Percentiles rank a stretch among this genome's conserved stretches.
Conservation (phyloP, 2,329 filamentous ascomycete genomes). For the Paraphaeosphaeria minitans region DNA sequence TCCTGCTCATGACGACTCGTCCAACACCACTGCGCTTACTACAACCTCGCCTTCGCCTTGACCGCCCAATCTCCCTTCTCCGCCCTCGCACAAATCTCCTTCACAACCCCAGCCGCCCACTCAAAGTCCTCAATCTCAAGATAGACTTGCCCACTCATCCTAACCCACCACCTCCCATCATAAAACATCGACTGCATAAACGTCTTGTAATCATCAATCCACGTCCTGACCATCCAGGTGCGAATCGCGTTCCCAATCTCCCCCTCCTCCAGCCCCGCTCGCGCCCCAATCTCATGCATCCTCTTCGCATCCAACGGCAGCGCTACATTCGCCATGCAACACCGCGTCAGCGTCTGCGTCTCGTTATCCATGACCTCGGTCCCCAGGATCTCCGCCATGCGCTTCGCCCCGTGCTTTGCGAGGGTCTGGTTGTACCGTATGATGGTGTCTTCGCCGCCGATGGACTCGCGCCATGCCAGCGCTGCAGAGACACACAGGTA, state of each 20-base stretch:
- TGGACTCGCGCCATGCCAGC: slow-evolving; percentile 70
- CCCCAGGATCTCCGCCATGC: slow-evolving; percentile 66
- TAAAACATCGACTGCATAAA: slow-evolving; percentile 71
- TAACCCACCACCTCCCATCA: slow-evolving; percentile 67
- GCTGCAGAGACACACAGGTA: slow-evolving; percentile 75
- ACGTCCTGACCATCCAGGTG: slow-evolving; percentile 47
- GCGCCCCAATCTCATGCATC: slow-evolving; percentile 26
- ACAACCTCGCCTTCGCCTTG: slow-evolving; percentile 15
- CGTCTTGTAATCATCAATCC: slow-evolving; percentile 68
- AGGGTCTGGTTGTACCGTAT: slow-evolving; percentile 66
- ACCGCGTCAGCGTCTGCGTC: slow-evolving; percentile 65
- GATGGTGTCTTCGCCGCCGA: slow-evolving; percentile 77
- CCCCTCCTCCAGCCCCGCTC: slow-evolving; percentile 24
- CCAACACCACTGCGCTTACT: background rate
- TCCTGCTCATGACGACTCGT: background rate
- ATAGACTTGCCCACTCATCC: slow-evolving; percentile 83
- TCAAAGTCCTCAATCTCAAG: slow-evolving; percentile 80
- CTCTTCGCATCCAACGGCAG: slow-evolving; percentile 64
- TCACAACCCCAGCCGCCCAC: slow-evolving; percentile 66
- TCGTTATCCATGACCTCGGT: slow-evolving; percentile 75
- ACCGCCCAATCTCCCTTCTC: slow-evolving; percentile 50
- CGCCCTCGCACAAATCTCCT: slow-evolving; percentile 60
- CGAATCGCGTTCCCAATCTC: slow-evolving; percentile 38
- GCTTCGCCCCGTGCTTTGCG: slow-evolving; percentile 66
- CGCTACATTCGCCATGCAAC: slow-evolving; percentile 73